Base-by-base conservation (phyloP, 129 eudicot species). In the Saussurea involucrata region DNA sequence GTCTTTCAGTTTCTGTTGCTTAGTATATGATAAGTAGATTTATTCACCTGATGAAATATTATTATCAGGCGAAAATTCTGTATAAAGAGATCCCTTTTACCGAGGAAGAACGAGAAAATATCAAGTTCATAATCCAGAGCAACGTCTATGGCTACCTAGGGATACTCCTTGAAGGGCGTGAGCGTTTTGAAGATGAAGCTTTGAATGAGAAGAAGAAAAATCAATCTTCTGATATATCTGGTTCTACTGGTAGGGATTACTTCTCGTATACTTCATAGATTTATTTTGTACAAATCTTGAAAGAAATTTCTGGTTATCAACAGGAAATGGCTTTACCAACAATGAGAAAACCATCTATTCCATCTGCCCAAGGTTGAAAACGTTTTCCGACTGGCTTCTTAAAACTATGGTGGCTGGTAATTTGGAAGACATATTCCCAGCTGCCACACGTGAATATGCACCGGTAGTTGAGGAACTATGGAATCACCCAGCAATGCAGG, bases 351-450 rank as follows among this genome's bases (percentile, higher is more conserved):
- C 85, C 29, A 71, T 82, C 34, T 95, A 83, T 76, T 86, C 96
- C 17, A 80, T 95, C 8, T 83, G 88, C 46, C 96, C 95, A 68
- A 83, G 96, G 71, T 57, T 95, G 78, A 95, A 95, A 88, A 82
- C 85, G 31, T 95, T 95, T 81, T 95, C 97, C 8, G 97, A 95
- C 36, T 95, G 99, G 99, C 92, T 95, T 71, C 97, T 95, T 69
- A 92, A 90, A 86, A 74, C 88, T 15, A 92, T 95, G 99, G 99
- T 86, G 32, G 87, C 97, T 22, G 99, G 99, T 49, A 90, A 89
- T 84, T 69, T 92, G 81, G 97, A 92, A 77, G 95, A 84, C 28
- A 82, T 95, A 29, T 95, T 95, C 74, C 99, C 96, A 13, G 97
- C 97, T 79, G 96, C 99, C 37, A 88, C 92, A 72, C 91, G 97